Base-by-base conservation (phyloP, 2,329 filamentous ascomycete genomes). In the Epichloe sp. region DNA sequence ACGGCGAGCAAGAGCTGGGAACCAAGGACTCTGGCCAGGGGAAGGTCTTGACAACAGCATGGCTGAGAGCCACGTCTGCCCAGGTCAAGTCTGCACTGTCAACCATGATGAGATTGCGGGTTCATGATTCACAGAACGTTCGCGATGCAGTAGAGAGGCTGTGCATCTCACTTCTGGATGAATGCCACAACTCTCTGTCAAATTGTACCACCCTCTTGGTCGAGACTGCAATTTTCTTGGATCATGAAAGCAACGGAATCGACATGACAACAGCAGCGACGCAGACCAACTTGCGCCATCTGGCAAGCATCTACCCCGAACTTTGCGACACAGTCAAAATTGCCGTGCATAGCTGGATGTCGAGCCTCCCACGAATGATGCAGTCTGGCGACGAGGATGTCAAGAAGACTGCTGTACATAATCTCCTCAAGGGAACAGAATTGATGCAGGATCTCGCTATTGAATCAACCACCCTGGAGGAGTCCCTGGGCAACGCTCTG, bases 61-160 rank as follows among this genome's bases (percentile, higher is more conserved):
- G 93, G 93, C 70, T 95, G 1, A 83, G 81, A 54, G 88, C 86
- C 7, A 95, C 91, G 2, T 72, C 81, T 2, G 75, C 78, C 1
- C 90, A 97, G 63, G 78, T 97, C 50, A 91, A 90, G 62, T 75
- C 93, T 49, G 90, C 89, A 1, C 71, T 98, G 15, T 79, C 82
- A 4, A 86, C 83, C 38, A 76, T 96, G 17, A 73, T 93, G 55
- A 88, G 84, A 59, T 66, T 96, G 35, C 82, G 86, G 15, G 79
- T 73, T 40, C 83, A 91, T 62, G 78, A 85, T 44, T 79, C 85
- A 36, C 61, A 69, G 4, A 82, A 89, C 48, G 83, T 97, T 19
- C 80, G 79, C 49, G 68, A 72, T 34, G 79, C 83, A 5, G 71
- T 96, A 2, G 73, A 85, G 40, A 74, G 72, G 31, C 69, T 97